These are phyloP conservation scores for Eremomyces bilateralis DNA, from an alignment of 495 filamentous ascomycete species.

Conservation along the genomic window DNA sequence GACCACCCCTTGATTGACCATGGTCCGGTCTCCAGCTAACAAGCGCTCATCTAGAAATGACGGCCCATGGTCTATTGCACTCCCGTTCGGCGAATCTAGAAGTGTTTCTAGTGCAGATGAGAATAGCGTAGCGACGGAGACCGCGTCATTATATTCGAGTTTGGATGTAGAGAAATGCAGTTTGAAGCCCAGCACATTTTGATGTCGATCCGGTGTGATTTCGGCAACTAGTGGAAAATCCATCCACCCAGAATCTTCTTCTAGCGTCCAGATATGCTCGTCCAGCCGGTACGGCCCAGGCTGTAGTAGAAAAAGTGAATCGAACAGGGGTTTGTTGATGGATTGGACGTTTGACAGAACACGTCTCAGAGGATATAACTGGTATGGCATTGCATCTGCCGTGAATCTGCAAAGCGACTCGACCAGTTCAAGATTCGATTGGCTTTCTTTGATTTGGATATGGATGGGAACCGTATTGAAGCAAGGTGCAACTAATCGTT, in stretches of 20 bases:
- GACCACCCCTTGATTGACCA: too few relatives aligned
- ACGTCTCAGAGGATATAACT: conserved; percentile 44
- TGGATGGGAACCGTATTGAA: conserved; percentile 79
- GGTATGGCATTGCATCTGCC: conserved; percentile 33
- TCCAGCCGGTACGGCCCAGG: conserved; percentile 29
- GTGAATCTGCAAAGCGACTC: conserved; percentile 33
- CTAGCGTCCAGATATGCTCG: conserved; percentile 36
- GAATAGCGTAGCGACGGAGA: too few relatives aligned
- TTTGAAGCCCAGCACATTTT: conserved; percentile 1
- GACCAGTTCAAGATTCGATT: conserved; percentile 29
- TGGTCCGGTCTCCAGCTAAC: too few relatives aligned
- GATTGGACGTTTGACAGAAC: conserved; percentile 27
- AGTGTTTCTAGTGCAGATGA: too few relatives aligned
- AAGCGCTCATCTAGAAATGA: too few relatives aligned
- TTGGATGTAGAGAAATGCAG: too few relatives aligned
- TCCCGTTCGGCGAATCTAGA: too few relatives aligned
- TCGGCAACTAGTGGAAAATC: conserved; percentile 55
- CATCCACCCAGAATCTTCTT: conserved; percentile 50
- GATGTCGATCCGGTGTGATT: conserved; percentile 26
- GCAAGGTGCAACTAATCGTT: conserved; percentile 58
- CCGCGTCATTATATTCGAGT: too few relatives aligned
- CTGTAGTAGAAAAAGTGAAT: conserved; percentile 58
- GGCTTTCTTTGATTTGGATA: conserved; percentile 22
- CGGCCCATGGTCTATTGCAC: too few relatives aligned
- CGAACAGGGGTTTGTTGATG: conserved; percentile 33